Evolutionary conservation across 805 yeast species (phyloP), one percentile per base, ranked within the genome.

Genomic region (Citeromyces nyonsensis): DNA sequence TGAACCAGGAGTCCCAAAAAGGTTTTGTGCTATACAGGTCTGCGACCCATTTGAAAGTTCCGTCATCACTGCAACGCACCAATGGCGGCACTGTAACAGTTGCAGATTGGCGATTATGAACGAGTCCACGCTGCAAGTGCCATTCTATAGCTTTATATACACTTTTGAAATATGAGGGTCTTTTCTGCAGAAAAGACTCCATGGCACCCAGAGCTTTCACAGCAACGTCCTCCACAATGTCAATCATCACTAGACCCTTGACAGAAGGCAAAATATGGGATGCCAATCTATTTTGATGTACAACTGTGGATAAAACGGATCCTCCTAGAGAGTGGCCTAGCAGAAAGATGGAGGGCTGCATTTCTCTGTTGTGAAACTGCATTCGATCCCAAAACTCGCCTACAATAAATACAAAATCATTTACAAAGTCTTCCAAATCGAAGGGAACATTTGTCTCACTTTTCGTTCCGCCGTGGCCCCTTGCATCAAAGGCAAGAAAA

Each of bases 251-350:
- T 3, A 91, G 52, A 0, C 97, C 98, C 25, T 66, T 61, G 2
- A 81, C 47, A 12, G 44, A 40, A 4, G 42, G 44, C 26, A 30
- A 46, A 12, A 49, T 29, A 7, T 18, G 22, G 24, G 34, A 12
- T 6, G 24, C 14, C n/a, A 29, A 28, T 4, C 44, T 36, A 6
- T 39, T 25, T 3, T 44, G 39, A 8, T 47, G 32, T 4, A 71
- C 49, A 1, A 69, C 65, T 28, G 63, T 63, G 0, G 94, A 66
- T 24, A 84, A 57, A 3, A 91, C 73, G 0, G 95, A 66, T 0
- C 96, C 99, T 4, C 98, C 99, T 24, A 93, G 59, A 2, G 95
- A 83, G 51, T 88, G 98, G 0, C 97, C 97, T 4, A 86, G 60
- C 2, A 85, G 54, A 33, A 76, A 66, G 3, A 82, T 41, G 37